phyloP scores from a whole-genome alignment of 1,284 basidiomycete species.

The Cystobasidiaceae sp. region DNA sequence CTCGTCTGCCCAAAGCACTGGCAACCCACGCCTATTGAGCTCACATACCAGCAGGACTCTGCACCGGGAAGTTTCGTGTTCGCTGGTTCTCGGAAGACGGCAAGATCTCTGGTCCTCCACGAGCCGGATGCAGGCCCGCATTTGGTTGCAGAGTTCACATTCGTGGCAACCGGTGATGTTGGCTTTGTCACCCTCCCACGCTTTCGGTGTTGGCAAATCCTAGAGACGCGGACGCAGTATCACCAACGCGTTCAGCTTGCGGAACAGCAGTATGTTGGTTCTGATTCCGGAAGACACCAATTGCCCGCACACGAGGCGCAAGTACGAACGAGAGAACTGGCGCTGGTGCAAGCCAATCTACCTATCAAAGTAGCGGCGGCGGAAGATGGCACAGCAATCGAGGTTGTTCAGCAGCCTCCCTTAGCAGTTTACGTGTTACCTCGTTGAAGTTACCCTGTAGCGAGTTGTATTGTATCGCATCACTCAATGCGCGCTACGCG shows the following conservation, averaged over 20 bases:
- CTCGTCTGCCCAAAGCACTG: background rate
- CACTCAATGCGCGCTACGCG: no score
- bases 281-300: slow-evolving; percentile 1
- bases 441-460: no score
- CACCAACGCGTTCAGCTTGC: background rate
- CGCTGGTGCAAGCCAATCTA: background rate
- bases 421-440: no score
- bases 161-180: background rate
- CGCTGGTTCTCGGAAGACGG: slow-evolving; percentile 61
- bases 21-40: slow-evolving; percentile 52
- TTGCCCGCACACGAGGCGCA: background rate
- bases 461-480: no score
- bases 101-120: slow-evolving; percentile 56
- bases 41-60: slow-evolving; percentile 60
- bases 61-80: slow-evolving; percentile 61
- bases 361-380: background rate
- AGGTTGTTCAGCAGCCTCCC: background rate
- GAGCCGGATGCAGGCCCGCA: slow-evolving; percentile 1
- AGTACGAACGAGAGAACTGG: slow-evolving; percentile 6
- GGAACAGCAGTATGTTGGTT: background rate
- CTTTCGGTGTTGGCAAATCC: slow-evolving; percentile 31
- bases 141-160: background rate
- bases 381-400: background rate
- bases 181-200: slow-evolving; percentile 31
- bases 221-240: slow-evolving; percentile 16